Evolutionary conservation across 768 basidiomycete species (phyloP).

Genomic region (Hericium coralloides): DNA sequence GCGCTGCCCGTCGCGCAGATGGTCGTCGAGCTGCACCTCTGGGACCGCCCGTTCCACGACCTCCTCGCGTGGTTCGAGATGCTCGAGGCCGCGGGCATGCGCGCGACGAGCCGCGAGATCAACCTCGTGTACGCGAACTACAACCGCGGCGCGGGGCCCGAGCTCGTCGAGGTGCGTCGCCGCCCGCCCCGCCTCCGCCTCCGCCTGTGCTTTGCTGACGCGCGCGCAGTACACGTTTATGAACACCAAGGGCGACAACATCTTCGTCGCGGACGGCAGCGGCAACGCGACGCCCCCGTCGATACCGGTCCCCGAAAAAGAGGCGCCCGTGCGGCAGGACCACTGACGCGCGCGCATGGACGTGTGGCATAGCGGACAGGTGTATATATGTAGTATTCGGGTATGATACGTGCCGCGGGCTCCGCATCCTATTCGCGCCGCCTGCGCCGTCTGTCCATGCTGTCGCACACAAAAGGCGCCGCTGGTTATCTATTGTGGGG

Average conservation of each 20-base stretch:
- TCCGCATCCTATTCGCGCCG: neutral
- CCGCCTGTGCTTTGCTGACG: neutral
- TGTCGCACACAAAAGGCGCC: no score
- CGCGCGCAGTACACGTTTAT: constrained; percentile 24
- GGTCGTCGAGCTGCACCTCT: constrained; percentile 35
- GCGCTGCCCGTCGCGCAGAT: constrained; percentile 40
- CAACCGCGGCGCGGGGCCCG: constrained; percentile 17
- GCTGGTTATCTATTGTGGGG: no score
- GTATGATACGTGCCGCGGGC: neutral
- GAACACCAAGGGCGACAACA: constrained; percentile 17
- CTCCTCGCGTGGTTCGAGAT: constrained; percentile 36
- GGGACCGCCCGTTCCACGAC: constrained; percentile 16
- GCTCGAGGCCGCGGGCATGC: constrained; percentile 36
- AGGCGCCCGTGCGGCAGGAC: neutral
- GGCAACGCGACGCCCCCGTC: neutral
- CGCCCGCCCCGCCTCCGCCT: neutral
- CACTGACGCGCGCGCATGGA: neutral
- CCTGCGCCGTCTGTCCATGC: no score
- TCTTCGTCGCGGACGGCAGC: neutral
- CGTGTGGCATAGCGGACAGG: neutral
- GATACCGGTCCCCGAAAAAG: neutral
- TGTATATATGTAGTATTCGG: neutral
- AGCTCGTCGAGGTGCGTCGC: constrained; percentile 23
- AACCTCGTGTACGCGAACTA: constrained; percentile 26
- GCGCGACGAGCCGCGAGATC: constrained; percentile 38